phyloP scores from a whole-genome alignment of 768 basidiomycete species.

The Amanita thiersii region DNA sequence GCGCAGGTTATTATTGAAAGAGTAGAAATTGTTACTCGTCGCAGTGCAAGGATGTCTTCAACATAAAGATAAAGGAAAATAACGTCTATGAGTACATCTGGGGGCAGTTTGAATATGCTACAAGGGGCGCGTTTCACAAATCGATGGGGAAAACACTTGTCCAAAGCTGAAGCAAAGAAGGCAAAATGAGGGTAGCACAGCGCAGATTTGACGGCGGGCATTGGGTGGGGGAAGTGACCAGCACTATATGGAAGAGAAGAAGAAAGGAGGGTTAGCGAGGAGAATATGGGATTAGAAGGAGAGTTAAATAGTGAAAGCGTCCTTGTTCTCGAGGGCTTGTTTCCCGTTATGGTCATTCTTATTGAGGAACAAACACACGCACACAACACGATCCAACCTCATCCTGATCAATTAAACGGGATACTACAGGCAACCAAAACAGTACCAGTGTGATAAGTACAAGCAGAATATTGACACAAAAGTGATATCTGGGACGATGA shows the following conservation, averaged over 20 bases:
- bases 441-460: not conserved
- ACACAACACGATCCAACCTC: not conserved
- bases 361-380: too few relatives aligned
- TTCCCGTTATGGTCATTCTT: not conserved
- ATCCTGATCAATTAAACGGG: not conserved
- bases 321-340: conserved; percentile 4
- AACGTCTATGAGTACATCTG: conserved; percentile 34
- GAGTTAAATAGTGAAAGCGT: too few relatives aligned
- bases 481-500: not conserved
- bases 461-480: not conserved
- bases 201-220: too few relatives aligned
- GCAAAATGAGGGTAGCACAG: too few relatives aligned
- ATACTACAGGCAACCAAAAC: not conserved
- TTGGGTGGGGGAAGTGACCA: too few relatives aligned
- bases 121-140: conserved; percentile 13
- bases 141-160: conserved; percentile 15
- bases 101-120: conserved; percentile 23
- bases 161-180: conserved; percentile 8
- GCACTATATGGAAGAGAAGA: not conserved
- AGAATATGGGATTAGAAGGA: too few relatives aligned
- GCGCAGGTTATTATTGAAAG: not conserved
- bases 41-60: conserved; percentile 40
- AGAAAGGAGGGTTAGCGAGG: not conserved
- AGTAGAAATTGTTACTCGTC: conserved; percentile 27
- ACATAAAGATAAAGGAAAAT: conserved; percentile 33